Evolutionary conservation across 495 filamentous ascomycete genomes (phyloP).

Genomic region (Gamarada debralockiae): DNA sequence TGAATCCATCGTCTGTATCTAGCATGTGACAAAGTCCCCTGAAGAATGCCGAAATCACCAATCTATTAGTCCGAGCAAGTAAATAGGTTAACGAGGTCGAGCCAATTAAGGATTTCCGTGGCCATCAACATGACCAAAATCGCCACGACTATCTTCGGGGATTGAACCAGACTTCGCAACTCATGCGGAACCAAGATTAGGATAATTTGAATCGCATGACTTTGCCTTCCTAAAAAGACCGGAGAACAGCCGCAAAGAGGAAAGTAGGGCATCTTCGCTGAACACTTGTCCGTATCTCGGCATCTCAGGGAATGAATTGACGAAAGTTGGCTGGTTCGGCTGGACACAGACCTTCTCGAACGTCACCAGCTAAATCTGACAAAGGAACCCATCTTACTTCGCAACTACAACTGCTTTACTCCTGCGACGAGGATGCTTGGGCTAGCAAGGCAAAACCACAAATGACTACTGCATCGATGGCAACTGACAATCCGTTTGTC

Average conservation of each 20-base stretch:
- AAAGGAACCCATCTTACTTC: not conserved
- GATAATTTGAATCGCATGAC: too few species aligned
- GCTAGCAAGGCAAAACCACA: slow-evolving; percentile 2
- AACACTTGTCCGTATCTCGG: slow-evolving; percentile 4
- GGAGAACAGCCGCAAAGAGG: not conserved
- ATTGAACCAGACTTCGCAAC: not conserved
- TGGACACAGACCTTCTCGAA: not conserved
- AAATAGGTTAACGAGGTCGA: too few species aligned
- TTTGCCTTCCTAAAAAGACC: not conserved
- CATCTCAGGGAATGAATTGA: slow-evolving; percentile 1
- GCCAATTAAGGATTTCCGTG: too few species aligned
- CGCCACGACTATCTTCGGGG: too few species aligned
- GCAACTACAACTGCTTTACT: not conserved
- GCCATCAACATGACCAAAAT: too few species aligned
- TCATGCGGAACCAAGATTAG: too few species aligned
- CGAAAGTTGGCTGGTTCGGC: not conserved
- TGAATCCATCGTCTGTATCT: too few species aligned
- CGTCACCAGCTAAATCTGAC: not conserved
- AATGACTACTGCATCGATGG: slow-evolving; percentile 16
- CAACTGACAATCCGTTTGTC: slow-evolving; percentile 24
- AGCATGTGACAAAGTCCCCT: slow-evolving; percentile 1
- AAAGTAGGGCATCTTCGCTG: not conserved
- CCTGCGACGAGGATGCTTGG: slow-evolving; percentile 6
- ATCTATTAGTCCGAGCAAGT: not conserved
- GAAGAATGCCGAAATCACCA: too few species aligned